phyloP scores from a whole-genome alignment of 192 early-diverging fungal species.

The Podila minutissima region DNA sequence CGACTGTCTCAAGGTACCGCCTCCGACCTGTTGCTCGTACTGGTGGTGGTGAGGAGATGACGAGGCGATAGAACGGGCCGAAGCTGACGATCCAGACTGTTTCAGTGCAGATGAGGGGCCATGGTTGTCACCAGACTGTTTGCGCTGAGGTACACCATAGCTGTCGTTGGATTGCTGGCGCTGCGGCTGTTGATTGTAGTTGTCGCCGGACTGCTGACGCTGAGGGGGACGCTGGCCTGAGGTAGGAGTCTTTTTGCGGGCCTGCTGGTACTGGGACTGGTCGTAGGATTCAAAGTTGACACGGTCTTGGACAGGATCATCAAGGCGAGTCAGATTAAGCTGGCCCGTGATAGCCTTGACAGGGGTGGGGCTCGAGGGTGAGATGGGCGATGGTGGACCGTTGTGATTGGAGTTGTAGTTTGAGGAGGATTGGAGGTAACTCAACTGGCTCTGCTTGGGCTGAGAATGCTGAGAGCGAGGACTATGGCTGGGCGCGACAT shows the following conservation, averaged over 20 bases:
- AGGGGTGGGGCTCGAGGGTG: constrained; percentile 13
- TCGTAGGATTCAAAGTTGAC: not conserved
- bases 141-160: not conserved
- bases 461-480: not conserved
- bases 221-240: not conserved
- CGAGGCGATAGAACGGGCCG: constrained; percentile 19
- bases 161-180: not conserved
- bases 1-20: constrained; percentile 21
- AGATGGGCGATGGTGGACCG: constrained; percentile 14
- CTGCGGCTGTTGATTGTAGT: constrained; percentile 4
- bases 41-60: not conserved
- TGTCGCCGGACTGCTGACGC: not conserved
- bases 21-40: constrained; percentile 1
- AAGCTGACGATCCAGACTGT: constrained; percentile 30
- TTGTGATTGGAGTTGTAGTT: not conserved
- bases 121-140: not conserved
- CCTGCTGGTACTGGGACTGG: constrained; percentile 22
- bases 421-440: not conserved
- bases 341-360: not conserved
- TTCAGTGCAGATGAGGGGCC: constrained; percentile 8
- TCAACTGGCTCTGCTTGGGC: not conserved
- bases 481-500: not conserved
- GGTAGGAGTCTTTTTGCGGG: constrained; percentile 5
- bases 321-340: not conserved
- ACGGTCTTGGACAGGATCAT: not conserved